Conservation (phyloP, 1,284 basidiomycete genomes). For the Ganoderma leucocontextum region DNA sequence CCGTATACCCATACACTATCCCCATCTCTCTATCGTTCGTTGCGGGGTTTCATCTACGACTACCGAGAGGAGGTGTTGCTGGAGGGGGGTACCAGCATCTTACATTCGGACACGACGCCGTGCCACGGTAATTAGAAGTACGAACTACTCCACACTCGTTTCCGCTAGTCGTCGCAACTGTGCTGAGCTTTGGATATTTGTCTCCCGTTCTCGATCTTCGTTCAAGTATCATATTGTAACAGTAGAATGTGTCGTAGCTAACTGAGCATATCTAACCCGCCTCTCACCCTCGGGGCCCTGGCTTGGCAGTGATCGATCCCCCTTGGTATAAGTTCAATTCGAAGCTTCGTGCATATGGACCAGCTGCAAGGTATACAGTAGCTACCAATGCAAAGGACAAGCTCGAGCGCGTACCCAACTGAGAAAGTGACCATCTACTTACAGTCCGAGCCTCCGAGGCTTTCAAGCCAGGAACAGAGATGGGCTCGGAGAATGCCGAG, state of each 20-base stretch:
- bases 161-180: slow-evolving; percentile 9
- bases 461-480: not conserved
- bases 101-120: not conserved
- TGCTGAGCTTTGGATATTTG: slow-evolving; percentile 1
- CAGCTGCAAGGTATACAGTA: not conserved
- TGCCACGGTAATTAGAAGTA: not conserved
- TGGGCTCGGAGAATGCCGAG: slow-evolving; percentile 3
- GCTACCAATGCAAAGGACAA: not conserved
- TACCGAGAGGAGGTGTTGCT: not conserved
- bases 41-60: not conserved
- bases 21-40: not conserved
- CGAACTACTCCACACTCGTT: slow-evolving; percentile 14
- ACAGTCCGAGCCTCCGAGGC: not conserved
- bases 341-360: not conserved
- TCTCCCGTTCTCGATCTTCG: not conserved
- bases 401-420: not conserved
- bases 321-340: not conserved
- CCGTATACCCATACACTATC: not conserved
- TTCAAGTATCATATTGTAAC: slow-evolving; percentile 22
- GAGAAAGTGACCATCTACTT: not conserved
- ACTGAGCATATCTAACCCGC: slow-evolving; percentile 4
- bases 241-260: slow-evolving; percentile 21
- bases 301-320: not conserved
- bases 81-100: not conserved
- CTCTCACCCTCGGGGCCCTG: not conserved